Base-by-base conservation (phyloP, 2,329 filamentous ascomycete species). In the Stachybotrys elegans region DNA sequence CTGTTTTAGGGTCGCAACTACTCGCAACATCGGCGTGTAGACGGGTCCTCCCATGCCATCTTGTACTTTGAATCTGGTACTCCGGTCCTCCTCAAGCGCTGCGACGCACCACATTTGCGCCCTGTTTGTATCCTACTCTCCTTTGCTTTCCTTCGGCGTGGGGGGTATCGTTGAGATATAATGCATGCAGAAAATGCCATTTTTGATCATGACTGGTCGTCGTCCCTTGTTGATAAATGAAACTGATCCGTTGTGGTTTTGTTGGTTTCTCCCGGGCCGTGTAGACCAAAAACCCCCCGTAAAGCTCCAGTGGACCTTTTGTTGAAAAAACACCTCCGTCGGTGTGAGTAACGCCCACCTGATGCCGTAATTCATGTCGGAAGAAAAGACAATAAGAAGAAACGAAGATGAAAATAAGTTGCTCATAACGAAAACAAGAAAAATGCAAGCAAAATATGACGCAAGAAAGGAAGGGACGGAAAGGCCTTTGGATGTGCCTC, bases 111-210 rank as follows among this genome's bases (percentile, higher is more conserved):
- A n/a, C n/a, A n/a, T n/a, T n/a, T n/a, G n/a, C n/a, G n/a, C n/a
- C n/a, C n/a, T n/a, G n/a, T n/a, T n/a, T n/a, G n/a, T n/a, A n/a
- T n/a, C n/a, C n/a, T n/a, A n/a, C n/a, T n/a, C n/a, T n/a, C n/a
- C 50, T 56, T 48, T 46, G 48, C 43, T 48, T 48, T 58, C 57
- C 34, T 36, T 36, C n/a, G n/a, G n/a, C n/a, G n/a, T n/a, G n/a
- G 54, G 60, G 62, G 62, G 62, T 65, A 65, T 65, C 62, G 62
- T 65, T 65, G 62, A 65, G 62, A 65, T 65, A 55, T 54, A 58
- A 55, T 52, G 58, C 59, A 61, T 58, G 53, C 56, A 58, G 59
- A 54, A 55, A 8, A 16, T 9, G 9, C 31, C 31, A 34, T 34
- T 17, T 16, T 14, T 34, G 19, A 9, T 34, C 25, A 34, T 14